Percentiles rank a stretch among this genome's conserved stretches.
Conservation (phyloP, 2,329 filamentous ascomycete genomes). For the Amylocarpus encephaloides region DNA sequence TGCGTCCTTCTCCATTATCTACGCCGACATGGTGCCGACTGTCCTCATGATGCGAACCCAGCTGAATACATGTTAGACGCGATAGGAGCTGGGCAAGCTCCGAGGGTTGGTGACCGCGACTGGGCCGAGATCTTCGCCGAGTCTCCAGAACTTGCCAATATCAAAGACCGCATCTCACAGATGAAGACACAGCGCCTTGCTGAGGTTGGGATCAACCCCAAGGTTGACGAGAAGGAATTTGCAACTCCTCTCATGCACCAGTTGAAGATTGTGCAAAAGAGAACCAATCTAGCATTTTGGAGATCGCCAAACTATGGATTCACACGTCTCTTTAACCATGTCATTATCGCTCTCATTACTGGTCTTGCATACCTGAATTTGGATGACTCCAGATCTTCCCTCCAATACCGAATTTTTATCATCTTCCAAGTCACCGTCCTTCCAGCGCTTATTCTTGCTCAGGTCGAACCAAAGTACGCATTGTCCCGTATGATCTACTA, state of each 20-base stretch:
- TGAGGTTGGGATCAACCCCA: slow-evolving; percentile 34
- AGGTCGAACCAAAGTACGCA: slow-evolving; percentile 80
- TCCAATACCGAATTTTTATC: slow-evolving; percentile 83
- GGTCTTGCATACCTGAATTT: slow-evolving; percentile 76
- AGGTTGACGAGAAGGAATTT: slow-evolving; percentile 61
- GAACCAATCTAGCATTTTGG: slow-evolving; percentile 77
- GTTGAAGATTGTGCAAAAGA: slow-evolving; percentile 64
- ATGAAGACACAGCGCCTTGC: slow-evolving; percentile 48
- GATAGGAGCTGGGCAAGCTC: slow-evolving; percentile 56
- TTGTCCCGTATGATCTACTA: slow-evolving; percentile 76
- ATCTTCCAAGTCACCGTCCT: slow-evolving; percentile 87
- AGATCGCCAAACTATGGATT: slow-evolving; percentile 84
- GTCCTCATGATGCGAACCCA: slow-evolving; percentile 46
- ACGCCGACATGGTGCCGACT: slow-evolving; percentile 41
- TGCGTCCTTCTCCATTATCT: slow-evolving; percentile 46
- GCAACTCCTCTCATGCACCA: slow-evolving; percentile 76
- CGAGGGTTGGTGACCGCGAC: slow-evolving; percentile 56
- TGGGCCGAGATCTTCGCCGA: slow-evolving; percentile 58
- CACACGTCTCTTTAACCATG: slow-evolving; percentile 78
- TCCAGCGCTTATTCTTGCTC: slow-evolving; percentile 73
- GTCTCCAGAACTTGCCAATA: slow-evolving; percentile 49
- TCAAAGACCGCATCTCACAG: slow-evolving; percentile 48
- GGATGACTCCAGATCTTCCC: slow-evolving; percentile 64
- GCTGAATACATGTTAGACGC: slow-evolving; percentile 54
- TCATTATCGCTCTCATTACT: slow-evolving; percentile 69